A percentile compares a stretch with the other conserved stretches of the same genome.
Evolutionary conservation across 2,329 filamentous ascomycete species (phyloP).

Genomic region (Colletotrichum orchidophilum): DNA sequence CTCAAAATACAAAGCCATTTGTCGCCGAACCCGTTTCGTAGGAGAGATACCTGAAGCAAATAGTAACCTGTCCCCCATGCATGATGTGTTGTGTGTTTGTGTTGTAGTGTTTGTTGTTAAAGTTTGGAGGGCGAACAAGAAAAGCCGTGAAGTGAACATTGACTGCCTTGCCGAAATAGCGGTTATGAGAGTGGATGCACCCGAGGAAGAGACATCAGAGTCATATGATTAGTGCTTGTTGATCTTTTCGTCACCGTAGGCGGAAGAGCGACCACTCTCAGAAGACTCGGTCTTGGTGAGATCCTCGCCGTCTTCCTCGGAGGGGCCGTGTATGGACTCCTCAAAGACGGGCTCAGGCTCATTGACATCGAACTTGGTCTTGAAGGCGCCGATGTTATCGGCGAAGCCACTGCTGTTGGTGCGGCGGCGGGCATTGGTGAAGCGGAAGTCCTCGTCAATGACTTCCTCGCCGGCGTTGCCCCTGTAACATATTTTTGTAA

Average conservation of each 20-base stretch:
- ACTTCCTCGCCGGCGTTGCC: conserved; percentile 85
- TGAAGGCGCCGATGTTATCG: conserved; percentile 79
- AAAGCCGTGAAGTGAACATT: conserved; percentile 1
- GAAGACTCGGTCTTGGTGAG: conserved; percentile 67
- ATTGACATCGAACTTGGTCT: conserved; percentile 95
- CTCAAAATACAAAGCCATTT: conserved; percentile 22
- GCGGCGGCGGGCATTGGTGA: conserved; percentile 87
- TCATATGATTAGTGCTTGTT: conserved; percentile 32
- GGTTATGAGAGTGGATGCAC: conserved; percentile 3
- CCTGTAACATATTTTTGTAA: conserved; percentile 60
- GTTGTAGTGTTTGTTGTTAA: conserved; percentile 5
- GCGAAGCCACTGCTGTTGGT: conserved; percentile 87
- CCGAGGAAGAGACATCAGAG: background rate
- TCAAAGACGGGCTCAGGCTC: conserved; percentile 94
- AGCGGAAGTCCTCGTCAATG: conserved; percentile 83
- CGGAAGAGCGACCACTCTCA: conserved; percentile 67
- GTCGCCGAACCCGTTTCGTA: conserved; percentile 15
- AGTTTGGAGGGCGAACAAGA: background rate
- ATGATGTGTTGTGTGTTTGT: conserved; percentile 5
- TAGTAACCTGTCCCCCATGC: background rate
- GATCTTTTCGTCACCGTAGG: conserved; percentile 58
- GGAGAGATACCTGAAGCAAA: background rate
- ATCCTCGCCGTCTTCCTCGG: conserved; percentile 61
- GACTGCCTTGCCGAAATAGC: conserved; percentile 21
- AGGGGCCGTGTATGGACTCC: conserved; percentile 79